Evolutionary conservation across 352 stramenopile genomes (phyloP), one percentile per base, ranked within the genome.

Genomic region (Pythium brachiatum): DNA sequence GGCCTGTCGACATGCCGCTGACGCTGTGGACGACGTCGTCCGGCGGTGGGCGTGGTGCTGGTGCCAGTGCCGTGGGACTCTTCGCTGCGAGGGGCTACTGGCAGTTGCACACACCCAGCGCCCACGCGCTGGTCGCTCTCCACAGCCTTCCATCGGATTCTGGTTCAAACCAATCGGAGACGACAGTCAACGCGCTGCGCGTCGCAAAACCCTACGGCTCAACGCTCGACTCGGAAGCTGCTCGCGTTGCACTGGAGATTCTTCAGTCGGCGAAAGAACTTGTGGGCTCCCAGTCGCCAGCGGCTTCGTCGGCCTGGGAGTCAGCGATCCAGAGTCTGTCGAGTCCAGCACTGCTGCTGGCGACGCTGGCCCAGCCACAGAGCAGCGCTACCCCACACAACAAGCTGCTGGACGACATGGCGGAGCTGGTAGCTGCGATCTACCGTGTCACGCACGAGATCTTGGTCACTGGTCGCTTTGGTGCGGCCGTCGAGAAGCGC

Each of bases 291-390:
- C 41, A 48, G 23, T 52, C 25, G 23, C 27, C 51, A 0, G 27
- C 34, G 6, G 13, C 39, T 2, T 18, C 16, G 0, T 25, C 59
- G 2, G 61, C 51, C 1, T 82, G 73, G 74, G 61, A 53, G 36
- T 48, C 60, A 1, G 72, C 73, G 15, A 54, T 73, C 9, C 43
- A 54, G n/a, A 57, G 60, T 51, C 73, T 92, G 18, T 86, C 82
- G 18, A 90, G 74, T 43, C 85, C 87, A 15, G 74, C 82, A 8
- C 72, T 93, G 12, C 56, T 96, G 21, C 69, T 96, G 12, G 78
- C 85, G n/a, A 64, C 87, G 25, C 65, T 90, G 15, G 53, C 71
- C 7, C 72, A 78, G 51, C 55, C 69, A 32, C 66, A 70, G 39
- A 65, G 61, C 76, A 52, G 16, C 44, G 16, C 44, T 2, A 34